These are phyloP conservation scores for Albophoma yamanashiensis DNA, from an alignment of 2,329 filamentous ascomycete species.

Conservation along the genomic window DNA sequence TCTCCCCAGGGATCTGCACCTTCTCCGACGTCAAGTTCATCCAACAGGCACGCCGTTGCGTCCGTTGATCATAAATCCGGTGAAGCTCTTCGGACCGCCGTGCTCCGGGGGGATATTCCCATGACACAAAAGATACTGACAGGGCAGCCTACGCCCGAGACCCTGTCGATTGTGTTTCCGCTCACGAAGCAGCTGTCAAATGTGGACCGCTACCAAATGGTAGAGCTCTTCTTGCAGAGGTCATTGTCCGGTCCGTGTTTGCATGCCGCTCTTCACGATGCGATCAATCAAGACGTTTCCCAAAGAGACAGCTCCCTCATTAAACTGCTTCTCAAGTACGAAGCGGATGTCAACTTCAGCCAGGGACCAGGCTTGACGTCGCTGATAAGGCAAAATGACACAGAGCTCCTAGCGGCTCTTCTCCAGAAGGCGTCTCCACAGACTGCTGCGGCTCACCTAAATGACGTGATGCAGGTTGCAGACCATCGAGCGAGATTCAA, in stretches of 20 bases:
- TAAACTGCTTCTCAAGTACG: slow-evolving; percentile 37
- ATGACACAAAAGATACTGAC: slow-evolving; percentile 36
- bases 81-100: slow-evolving; percentile 37
- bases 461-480: slow-evolving; percentile 32
- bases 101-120: slow-evolving; percentile 30
- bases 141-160: slow-evolving; percentile 34
- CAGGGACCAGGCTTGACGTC: slow-evolving; percentile 37
- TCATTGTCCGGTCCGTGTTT: slow-evolving; percentile 36
- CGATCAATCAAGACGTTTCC: slow-evolving; percentile 36
- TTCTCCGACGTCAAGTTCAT: slow-evolving; percentile 16
- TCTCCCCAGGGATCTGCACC: slow-evolving; percentile 8
- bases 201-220: slow-evolving; percentile 34
- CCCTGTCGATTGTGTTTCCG: slow-evolving; percentile 37
- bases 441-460: slow-evolving; percentile 36
- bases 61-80: slow-evolving; percentile 42
- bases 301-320: slow-evolving; percentile 41
- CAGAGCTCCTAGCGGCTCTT: slow-evolving; percentile 32
- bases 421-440: slow-evolving; percentile 34
- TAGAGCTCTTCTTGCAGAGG: slow-evolving; percentile 37
- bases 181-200: slow-evolving; percentile 30
- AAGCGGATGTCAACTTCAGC: slow-evolving; percentile 44
- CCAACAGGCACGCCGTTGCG: slow-evolving; percentile 35
- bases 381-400: slow-evolving; percentile 37
- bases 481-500: slow-evolving; percentile 31
- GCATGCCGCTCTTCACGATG: slow-evolving; percentile 38